A percentile compares a stretch with the other conserved stretches of the same genome.
phyloP scores from a whole-genome alignment of 495 filamentous ascomycete species.

The Hypomontagnella monticulosa region DNA sequence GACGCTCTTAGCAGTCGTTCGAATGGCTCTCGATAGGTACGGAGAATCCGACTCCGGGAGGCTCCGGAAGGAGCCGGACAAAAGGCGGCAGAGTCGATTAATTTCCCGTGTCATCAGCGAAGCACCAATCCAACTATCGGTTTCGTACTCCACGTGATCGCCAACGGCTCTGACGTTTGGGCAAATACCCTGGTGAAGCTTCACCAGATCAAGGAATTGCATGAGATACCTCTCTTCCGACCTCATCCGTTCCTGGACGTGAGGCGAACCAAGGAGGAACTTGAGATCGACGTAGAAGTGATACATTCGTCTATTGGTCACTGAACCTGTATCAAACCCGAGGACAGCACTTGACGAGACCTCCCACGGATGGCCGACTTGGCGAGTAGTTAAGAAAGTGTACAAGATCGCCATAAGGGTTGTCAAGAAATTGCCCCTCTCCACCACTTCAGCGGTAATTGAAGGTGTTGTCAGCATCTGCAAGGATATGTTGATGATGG shows the following conservation, averaged over 20 bases:
- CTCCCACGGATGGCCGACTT: slow-evolving; percentile 91
- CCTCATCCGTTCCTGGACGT: slow-evolving; percentile 84
- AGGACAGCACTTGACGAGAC: slow-evolving; percentile 84
- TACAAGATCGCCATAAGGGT: slow-evolving; percentile 96
- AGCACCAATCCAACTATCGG: slow-evolving; percentile 96
- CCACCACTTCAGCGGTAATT: slow-evolving; percentile 92
- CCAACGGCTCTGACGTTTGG: slow-evolving; percentile 91
- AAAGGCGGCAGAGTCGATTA: slow-evolving; percentile 87
- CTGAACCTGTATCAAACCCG: slow-evolving; percentile 90
- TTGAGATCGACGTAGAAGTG: slow-evolving; percentile 95
- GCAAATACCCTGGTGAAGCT: slow-evolving; percentile 95
- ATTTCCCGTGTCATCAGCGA: slow-evolving; percentile 94
- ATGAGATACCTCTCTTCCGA: slow-evolving; percentile 85
- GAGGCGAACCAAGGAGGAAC: slow-evolving; percentile 85
- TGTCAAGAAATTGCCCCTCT: slow-evolving; percentile 95
- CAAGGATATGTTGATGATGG: slow-evolving; percentile 94
- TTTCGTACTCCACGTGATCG: slow-evolving; percentile 98
- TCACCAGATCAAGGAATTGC: slow-evolving; percentile 95
- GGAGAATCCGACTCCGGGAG: slow-evolving; percentile 66
- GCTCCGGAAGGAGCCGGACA: slow-evolving; percentile 84
- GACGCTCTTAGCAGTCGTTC: slow-evolving; percentile 76
- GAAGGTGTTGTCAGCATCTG: slow-evolving; percentile 97
- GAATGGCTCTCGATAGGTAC: slow-evolving; percentile 76
- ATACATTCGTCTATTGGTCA: slow-evolving; percentile 93
- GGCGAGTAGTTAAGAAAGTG: slow-evolving; percentile 93